Evolutionary conservation across 805 yeast genomes (phyloP).

Genomic region (Blastobotrys chiropterorum): DNA sequence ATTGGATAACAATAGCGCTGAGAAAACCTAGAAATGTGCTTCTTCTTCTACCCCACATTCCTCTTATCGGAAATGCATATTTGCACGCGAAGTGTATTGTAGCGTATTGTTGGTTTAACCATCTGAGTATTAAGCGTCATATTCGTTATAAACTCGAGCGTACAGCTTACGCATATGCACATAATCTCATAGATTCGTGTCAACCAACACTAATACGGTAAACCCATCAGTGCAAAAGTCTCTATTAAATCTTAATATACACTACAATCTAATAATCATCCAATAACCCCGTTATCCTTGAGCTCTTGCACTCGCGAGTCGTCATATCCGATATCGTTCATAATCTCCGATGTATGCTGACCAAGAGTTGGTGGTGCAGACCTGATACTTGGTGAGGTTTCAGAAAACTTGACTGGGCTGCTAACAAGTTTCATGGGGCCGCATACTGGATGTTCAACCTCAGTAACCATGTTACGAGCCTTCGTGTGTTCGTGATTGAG

Average conservation of each 20-base stretch:
- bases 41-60: too few species aligned
- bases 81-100: too few species aligned
- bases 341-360: slow-evolving; percentile 33
- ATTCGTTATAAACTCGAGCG: too few species aligned
- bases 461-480: slow-evolving; percentile 34
- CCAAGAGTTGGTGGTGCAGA: slow-evolving; percentile 36
- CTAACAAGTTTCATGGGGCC: slow-evolving; percentile 34
- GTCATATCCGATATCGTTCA: slow-evolving; percentile 23
- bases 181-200: too few species aligned
- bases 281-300: slow-evolving; percentile 21
- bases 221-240: too few species aligned
- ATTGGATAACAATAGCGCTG: too few species aligned
- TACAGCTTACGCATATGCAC: too few species aligned
- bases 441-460: slow-evolving; percentile 32
- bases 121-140: too few species aligned
- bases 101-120: too few species aligned
- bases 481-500: slow-evolving; percentile 32
- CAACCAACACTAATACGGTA: too few species aligned
- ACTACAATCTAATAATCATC: background rate
- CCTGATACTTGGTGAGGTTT: slow-evolving; percentile 30
- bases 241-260: background rate
- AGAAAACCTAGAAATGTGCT: too few species aligned
- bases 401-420: slow-evolving; percentile 35
- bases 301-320: slow-evolving; percentile 22
- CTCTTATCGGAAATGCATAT: too few species aligned